phyloP scores from a whole-genome alignment of 2,329 filamentous ascomycete species.

The Aspergillus viridinutans region DNA sequence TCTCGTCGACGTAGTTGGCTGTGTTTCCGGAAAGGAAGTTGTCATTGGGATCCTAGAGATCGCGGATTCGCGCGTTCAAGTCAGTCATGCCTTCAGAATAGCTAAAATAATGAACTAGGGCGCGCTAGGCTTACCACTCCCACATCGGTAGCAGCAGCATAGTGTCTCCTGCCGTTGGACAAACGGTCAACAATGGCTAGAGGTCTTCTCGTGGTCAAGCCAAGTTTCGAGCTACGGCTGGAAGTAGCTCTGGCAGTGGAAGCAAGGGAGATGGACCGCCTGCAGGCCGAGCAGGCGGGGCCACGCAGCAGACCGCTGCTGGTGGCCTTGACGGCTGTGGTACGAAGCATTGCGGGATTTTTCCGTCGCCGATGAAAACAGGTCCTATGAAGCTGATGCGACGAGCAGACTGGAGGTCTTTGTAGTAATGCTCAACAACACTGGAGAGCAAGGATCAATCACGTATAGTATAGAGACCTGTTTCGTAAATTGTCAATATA shows the following conservation, averaged over 20 bases:
- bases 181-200: slow-evolving; percentile 39
- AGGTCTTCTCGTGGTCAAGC: slow-evolving; percentile 38
- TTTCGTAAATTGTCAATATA: neutral
- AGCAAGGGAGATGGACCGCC: slow-evolving; percentile 31
- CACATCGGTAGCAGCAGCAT: slow-evolving; percentile 55
- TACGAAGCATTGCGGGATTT: slow-evolving; percentile 37
- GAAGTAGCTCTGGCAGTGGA: slow-evolving; percentile 26
- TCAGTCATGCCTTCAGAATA: slow-evolving; percentile 13
- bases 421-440: neutral
- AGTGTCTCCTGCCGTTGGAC: slow-evolving; percentile 45
- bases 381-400: slow-evolving; percentile 1
- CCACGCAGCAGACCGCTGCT: slow-evolving; percentile 35
- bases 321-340: slow-evolving; percentile 38
- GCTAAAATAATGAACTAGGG: neutral
- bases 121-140: slow-evolving; percentile 52
- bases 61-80: slow-evolving; percentile 16
- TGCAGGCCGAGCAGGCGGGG: slow-evolving; percentile 28
- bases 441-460: neutral
- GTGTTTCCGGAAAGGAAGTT: slow-evolving; percentile 96
- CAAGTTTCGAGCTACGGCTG: slow-evolving; percentile 31
- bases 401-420: slow-evolving; percentile 1
- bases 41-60: slow-evolving; percentile 72
- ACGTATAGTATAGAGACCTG: neutral
- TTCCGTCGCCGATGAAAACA: slow-evolving; percentile 16
- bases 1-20: slow-evolving; percentile 98